Evolutionary conservation across 2,329 filamentous ascomycete genomes (phyloP).

Genomic region (Dothidotthia symphoricarpi): DNA sequence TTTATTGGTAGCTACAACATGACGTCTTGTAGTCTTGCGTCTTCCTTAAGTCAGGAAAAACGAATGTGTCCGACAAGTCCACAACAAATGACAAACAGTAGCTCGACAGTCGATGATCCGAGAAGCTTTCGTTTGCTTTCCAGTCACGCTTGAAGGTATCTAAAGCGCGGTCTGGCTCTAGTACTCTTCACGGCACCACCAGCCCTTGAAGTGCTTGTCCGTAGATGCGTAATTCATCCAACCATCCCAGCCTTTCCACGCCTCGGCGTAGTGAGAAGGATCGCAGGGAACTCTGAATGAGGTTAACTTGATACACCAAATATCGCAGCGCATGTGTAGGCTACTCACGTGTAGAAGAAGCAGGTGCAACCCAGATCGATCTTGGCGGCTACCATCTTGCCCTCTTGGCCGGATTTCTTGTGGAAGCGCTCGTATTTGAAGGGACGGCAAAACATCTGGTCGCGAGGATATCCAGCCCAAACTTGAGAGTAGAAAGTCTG

Average conservation of each 20-base stretch:
- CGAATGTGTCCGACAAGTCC: too few species aligned
- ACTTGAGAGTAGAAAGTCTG: constrained; percentile 10
- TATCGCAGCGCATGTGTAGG: too few species aligned
- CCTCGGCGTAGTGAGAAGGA: constrained; percentile 1
- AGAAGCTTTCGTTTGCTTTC: not conserved
- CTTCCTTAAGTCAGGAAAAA: too few species aligned
- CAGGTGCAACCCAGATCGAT: constrained; percentile 6
- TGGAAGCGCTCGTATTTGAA: constrained; percentile 8
- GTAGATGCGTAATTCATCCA: constrained; percentile 5
- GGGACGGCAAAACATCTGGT: constrained; percentile 3
- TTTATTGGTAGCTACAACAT: too few species aligned
- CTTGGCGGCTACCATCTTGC: constrained; percentile 8
- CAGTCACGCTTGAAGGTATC: not conserved
- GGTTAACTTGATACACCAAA: not conserved
- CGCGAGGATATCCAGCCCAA: constrained; percentile 4
- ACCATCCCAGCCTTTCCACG: constrained; percentile 4
- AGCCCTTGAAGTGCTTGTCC: constrained; percentile 7
- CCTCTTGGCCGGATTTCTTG: constrained; percentile 6
- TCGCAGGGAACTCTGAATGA: constrained; percentile 2
- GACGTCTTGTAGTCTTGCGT: too few species aligned
- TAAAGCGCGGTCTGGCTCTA: not conserved
- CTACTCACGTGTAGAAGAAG: constrained; percentile 9
- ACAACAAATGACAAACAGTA: too few species aligned
- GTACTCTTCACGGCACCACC: constrained; percentile 8
- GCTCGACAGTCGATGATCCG: too few species aligned